A percentile compares a stretch with the other conserved stretches of the same genome.
Conservation (phyloP, 352 stramenopile genomes). For the Phytophthora chlamydospora region DNA sequence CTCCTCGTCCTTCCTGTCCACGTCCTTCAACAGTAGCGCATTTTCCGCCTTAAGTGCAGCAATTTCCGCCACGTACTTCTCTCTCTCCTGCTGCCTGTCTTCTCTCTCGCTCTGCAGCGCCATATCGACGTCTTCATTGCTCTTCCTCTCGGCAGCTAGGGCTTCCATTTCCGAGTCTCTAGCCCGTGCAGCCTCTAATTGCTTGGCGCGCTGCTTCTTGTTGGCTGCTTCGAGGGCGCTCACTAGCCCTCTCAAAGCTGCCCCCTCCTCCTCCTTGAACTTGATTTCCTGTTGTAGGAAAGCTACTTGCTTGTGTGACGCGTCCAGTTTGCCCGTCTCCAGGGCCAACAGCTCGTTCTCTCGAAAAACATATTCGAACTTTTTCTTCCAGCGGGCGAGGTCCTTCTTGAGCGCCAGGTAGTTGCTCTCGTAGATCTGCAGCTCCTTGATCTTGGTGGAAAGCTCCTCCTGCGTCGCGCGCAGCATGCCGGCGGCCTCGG, state of each 20-base stretch:
- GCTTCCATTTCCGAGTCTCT: conserved; percentile 34
- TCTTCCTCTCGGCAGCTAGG: conserved; percentile 38
- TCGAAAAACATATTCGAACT: conserved; percentile 88
- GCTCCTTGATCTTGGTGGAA: conserved; percentile 76
- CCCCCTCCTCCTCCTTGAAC: conserved; percentile 84
- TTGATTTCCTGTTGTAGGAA: conserved; percentile 88
- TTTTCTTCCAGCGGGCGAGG: conserved; percentile 83
- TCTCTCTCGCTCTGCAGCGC: conserved; percentile 40
- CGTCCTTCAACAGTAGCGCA: conserved; percentile 71
- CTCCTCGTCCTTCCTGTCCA: conserved; percentile 72
- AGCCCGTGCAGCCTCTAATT: conserved; percentile 55
- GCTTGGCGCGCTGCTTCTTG: conserved; percentile 79
- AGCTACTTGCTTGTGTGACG: conserved; percentile 81
- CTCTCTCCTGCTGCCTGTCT: conserved; percentile 46
- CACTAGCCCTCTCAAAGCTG: conserved; percentile 74
- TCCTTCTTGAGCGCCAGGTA: conserved; percentile 84
- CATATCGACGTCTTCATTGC: conserved; percentile 45
- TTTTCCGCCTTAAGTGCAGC: conserved; percentile 72
- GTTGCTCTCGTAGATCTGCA: conserved; percentile 84
- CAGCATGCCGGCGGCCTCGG: conserved; percentile 65
- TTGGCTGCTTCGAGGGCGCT: conserved; percentile 78
- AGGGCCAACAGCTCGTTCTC: conserved; percentile 87
- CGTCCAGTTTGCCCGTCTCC: conserved; percentile 86
- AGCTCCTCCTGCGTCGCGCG: conserved; percentile 82
- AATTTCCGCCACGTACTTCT: conserved; percentile 58